These are phyloP conservation scores for Didymella pinodella DNA, from an alignment of 2,329 filamentous ascomycete species.

Conservation along the genomic window DNA sequence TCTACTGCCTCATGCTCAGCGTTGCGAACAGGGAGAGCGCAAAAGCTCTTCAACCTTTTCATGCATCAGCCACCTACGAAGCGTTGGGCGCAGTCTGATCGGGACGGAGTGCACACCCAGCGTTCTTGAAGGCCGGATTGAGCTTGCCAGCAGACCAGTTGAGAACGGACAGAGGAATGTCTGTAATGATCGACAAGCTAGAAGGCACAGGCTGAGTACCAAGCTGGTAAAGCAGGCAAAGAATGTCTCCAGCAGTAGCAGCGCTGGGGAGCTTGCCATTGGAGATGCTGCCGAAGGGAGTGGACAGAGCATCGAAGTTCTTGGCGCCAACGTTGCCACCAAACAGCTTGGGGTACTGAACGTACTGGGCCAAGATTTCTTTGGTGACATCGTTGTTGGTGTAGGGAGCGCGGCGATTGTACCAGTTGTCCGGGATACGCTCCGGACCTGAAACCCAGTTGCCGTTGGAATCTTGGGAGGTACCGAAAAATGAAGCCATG, in stretches of 20 bases:
- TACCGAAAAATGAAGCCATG: slow-evolving; percentile 51
- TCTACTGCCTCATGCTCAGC: too few relatives aligned
- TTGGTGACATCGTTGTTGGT: slow-evolving; percentile 46
- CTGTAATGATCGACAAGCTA: slow-evolving; percentile 25
- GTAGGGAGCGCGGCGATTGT: slow-evolving; percentile 45
- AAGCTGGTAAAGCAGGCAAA: slow-evolving; percentile 57
- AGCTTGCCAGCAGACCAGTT: slow-evolving; percentile 30
- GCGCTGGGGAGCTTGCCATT: slow-evolving; percentile 48
- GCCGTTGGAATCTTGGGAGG: slow-evolving; percentile 42
- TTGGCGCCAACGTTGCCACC: slow-evolving; percentile 53
- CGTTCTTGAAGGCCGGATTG: slow-evolving; percentile 35
- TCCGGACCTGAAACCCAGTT: slow-evolving; percentile 34
- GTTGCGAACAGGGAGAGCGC: slow-evolving; percentile 17
- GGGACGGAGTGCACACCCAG: slow-evolving; percentile 53
- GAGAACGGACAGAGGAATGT: slow-evolving; percentile 23
- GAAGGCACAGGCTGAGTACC: slow-evolving; percentile 50
- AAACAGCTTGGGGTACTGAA: slow-evolving; percentile 54
- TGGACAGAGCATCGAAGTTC: slow-evolving; percentile 49
- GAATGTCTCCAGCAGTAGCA: slow-evolving; percentile 36
- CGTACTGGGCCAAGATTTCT: slow-evolving; percentile 55
- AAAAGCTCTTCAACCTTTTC: slow-evolving; percentile 18
- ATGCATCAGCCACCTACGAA: slow-evolving; percentile 5
- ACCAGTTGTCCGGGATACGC: slow-evolving; percentile 55
- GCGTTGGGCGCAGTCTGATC: slow-evolving; percentile 53
- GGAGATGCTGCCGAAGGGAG: slow-evolving; percentile 49